Evolutionary conservation across 352 stramenopile species (phyloP), one percentile per base, ranked within the genome.

Genomic region (Peronospora belbahrii): DNA sequence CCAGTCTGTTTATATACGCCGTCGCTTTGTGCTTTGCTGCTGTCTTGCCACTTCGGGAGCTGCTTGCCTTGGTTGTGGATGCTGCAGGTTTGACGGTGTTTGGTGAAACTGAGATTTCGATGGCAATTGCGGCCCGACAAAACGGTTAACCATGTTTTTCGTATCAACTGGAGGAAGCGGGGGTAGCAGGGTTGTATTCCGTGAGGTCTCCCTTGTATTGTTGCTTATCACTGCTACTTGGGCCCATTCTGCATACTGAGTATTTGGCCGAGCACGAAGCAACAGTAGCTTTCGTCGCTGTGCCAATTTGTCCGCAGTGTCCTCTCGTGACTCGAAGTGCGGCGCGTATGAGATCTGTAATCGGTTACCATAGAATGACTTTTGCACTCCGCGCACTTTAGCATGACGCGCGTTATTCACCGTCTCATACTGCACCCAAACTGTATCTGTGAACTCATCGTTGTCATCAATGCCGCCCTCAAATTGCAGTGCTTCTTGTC

Each of bases 361-460:
- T 15, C 77, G 65, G 36, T 52, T 83, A 9, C 79, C 76, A 31
- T 71, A 83, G 42, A 90, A 84, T 5, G 76, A 67, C 37, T 77
- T 85, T 42, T 72, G 68, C n/a, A 66, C 62, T 7, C 53, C 66
- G 11, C 67, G 64, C 27, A 45, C 55, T 51, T 90, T 88, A 17
- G 79, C 79, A 36, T 83, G 68, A 6, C 79, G 74, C 33, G 79
- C 75, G 14, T 85, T 85, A 47, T 83, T 85, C 23, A 85, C 69
- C 20, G 67, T 85, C 56, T 84, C 76, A 56, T 85, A 90, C 37
- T 85, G 48, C 19, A 90, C 50, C 75, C 74, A 88, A 10, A 90
- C 46, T 1, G 65, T 58, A 39, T 90, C 70, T 1, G 65, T 79
- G 49, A 84, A 90, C 10, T 67, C 47, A 3, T 41, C 42, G 33